phyloP scores from a whole-genome alignment of 345 rosid species.

The Erucastrum elatum region DNA sequence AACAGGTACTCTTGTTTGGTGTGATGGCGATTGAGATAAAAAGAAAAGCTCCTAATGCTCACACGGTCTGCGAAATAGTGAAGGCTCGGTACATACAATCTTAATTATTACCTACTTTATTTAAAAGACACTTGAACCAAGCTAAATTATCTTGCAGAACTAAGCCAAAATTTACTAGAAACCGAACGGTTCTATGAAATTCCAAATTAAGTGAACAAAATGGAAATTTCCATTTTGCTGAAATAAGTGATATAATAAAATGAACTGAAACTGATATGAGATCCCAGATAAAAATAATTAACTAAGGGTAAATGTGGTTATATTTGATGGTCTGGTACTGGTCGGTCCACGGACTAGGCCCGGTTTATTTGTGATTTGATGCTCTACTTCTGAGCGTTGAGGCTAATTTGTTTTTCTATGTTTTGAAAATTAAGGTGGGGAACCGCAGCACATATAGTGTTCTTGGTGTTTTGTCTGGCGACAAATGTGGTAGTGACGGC shows the following conservation, averaged over 20 bases:
- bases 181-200: no score
- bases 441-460: constrained; percentile 73
- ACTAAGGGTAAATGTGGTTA: neutral
- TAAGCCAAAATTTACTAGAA: no score
- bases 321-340: neutral
- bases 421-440: constrained; percentile 71
- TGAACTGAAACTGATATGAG: neutral
- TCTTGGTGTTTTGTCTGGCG: constrained; percentile 73
- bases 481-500: constrained; percentile 86
- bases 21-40: constrained; percentile 97
- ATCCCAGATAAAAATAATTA: neutral
- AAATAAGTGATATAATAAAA: neutral
- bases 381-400: neutral
- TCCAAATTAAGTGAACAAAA: neutral
- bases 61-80: constrained; percentile 90
- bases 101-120: neutral
- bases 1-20: constrained; percentile 87
- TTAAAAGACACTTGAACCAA: neutral
- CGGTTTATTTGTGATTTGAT: neutral
- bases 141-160: neutral
- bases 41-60: constrained; percentile 93
- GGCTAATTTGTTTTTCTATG: neutral
- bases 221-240: neutral
- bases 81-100: constrained; percentile 65
- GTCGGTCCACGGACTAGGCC: no score